A percentile compares a stretch with the other conserved stretches of the same genome.
These are phyloP conservation scores for Daedalea quercina DNA, from an alignment of 768 basidiomycete genomes.

Conservation along the genomic window DNA sequence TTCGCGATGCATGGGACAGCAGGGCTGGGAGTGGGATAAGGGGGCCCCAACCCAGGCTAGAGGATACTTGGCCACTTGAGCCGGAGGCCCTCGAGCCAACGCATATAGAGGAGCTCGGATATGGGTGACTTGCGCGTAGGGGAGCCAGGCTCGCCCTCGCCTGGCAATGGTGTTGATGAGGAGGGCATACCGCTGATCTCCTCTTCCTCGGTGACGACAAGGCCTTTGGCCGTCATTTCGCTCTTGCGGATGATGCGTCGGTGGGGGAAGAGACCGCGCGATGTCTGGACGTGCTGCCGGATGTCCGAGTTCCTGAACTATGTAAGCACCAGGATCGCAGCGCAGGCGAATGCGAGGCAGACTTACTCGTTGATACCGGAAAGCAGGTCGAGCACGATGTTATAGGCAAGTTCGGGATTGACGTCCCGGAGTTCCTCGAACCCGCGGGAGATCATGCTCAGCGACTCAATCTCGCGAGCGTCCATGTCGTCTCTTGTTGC, in stretches of 20 bases:
- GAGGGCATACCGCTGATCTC: conserved; percentile 49
- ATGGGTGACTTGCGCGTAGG: conserved; percentile 76
- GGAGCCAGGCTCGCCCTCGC: conserved; percentile 28
- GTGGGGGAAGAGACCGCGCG: conserved; percentile 77
- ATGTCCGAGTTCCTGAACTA: conserved; percentile 62
- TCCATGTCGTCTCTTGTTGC: conserved; percentile 80
- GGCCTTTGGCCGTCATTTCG: conserved; percentile 79
- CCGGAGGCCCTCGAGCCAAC: conserved; percentile 90
- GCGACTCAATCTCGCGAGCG: conserved; percentile 79
- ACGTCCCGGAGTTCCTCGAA: conserved; percentile 80
- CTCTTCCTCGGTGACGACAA: conserved; percentile 80
- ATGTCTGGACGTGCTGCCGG: conserved; percentile 75
- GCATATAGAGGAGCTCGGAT: conserved; percentile 92
- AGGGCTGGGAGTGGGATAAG: too few species aligned
- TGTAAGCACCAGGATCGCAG: neutral
- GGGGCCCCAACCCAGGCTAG: conserved; percentile 11
- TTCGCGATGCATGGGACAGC: neutral
- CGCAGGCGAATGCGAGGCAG: conserved; percentile 1
- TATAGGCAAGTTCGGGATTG: conserved; percentile 83
- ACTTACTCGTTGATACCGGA: conserved; percentile 88
- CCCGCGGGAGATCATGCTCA: conserved; percentile 85
- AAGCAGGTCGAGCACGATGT: conserved; percentile 82
- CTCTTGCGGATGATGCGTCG: conserved; percentile 72
- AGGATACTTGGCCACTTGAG: conserved; percentile 83
- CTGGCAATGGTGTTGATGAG: conserved; percentile 24